Evolutionary conservation across 805 yeast species (phyloP).

Genomic region (Zygotorulaspora florentina): DNA sequence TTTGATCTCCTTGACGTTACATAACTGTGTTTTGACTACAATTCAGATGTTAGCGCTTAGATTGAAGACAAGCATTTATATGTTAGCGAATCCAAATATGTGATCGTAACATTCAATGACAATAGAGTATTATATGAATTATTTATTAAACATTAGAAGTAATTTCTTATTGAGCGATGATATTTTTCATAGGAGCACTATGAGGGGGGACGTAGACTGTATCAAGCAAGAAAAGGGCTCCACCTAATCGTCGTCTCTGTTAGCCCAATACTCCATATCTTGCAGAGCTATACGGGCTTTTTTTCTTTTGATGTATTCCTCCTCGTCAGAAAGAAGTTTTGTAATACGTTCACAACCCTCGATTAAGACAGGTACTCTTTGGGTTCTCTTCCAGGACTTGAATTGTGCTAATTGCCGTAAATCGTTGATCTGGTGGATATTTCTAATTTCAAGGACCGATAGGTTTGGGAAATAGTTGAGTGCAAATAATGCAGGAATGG

Average conservation of each 20-base stretch:
- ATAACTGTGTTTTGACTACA: no score
- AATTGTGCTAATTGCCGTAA: conserved; percentile 64
- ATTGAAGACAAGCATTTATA: no score
- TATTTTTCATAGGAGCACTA: neutral
- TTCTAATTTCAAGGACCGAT: conserved; percentile 73
- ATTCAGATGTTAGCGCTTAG: no score
- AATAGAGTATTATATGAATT: neutral
- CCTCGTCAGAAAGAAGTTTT: conserved; percentile 54
- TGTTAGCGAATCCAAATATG: no score
- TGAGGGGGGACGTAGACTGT: neutral
- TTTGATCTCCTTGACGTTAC: no score
- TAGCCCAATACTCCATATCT: conserved; percentile 65
- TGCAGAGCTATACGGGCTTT: conserved; percentile 53
- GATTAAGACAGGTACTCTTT: conserved; percentile 52
- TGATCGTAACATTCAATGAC: no score
- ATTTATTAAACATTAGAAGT: neutral
- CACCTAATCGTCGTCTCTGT: conserved; percentile 39
- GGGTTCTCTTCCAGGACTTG: conserved; percentile 48
- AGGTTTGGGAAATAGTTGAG: conserved; percentile 51
- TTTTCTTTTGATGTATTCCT: conserved; percentile 51
- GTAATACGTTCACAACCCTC: conserved; percentile 77
- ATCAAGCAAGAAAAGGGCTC: neutral
- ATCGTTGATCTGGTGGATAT: conserved; percentile 52
- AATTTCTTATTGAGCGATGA: neutral
- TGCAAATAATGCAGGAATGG: conserved; percentile 48